These are phyloP conservation scores for Sporobolomyces phaffii DNA, from an alignment of 768 basidiomycete species.

Conservation along the genomic window DNA sequence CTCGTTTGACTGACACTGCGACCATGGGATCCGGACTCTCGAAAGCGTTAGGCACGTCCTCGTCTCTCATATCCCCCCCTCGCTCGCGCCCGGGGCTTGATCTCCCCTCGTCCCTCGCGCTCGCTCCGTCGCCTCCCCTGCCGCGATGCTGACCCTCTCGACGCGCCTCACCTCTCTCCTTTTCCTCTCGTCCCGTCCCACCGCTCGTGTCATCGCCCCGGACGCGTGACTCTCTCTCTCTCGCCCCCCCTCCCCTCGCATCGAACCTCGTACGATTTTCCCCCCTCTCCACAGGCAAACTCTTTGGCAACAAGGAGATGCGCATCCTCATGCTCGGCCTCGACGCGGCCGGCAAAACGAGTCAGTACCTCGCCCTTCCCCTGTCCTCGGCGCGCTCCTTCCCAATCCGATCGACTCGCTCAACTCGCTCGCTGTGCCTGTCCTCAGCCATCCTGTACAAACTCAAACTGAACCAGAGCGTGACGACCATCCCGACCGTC, in stretches of 20 bases:
- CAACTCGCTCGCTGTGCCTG: background rate
- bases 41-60: conserved; percentile 23
- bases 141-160: background rate
- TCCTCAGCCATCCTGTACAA: conserved; percentile 90
- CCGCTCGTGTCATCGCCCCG: background rate
- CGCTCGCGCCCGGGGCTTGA: background rate
- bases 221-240: background rate
- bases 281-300: conserved; percentile 33
- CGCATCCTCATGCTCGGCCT: conserved; percentile 73
- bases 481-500: conserved; percentile 96
- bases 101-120: background rate
- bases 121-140: background rate
- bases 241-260: background rate
- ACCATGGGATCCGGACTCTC: conserved; percentile 28
- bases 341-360: conserved; percentile 97
- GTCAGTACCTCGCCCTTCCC: conserved; percentile 52
- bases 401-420: background rate
- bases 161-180: background rate
- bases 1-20: no score
- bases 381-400: background rate
- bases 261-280: no score
- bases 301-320: conserved; percentile 99
- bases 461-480: conserved; percentile 95
- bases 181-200: background rate
- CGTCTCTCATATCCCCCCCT: background rate